Percentiles rank a stretch among this genome's conserved stretches.
These are phyloP conservation scores for Capillidium heterosporum DNA, from an alignment of 371 early-diverging fungal species.

Conservation along the genomic window DNA sequence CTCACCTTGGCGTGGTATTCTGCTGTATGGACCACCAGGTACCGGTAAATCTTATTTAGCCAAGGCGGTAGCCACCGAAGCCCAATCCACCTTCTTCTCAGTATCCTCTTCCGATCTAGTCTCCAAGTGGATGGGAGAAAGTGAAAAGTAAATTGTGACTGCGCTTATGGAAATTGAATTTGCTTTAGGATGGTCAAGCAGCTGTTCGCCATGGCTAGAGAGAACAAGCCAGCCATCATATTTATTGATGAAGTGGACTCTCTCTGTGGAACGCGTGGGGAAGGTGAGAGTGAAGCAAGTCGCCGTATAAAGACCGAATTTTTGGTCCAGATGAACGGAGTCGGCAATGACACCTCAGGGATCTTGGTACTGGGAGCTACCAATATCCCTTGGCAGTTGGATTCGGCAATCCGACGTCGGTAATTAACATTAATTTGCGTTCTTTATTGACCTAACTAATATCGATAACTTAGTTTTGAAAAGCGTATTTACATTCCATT, in stretches of 20 bases:
- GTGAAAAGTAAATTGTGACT: constrained; percentile 43
- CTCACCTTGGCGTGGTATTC: constrained; percentile 93
- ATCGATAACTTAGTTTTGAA: constrained; percentile 92
- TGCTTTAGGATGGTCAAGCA: constrained; percentile 64
- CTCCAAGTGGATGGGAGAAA: constrained; percentile 96
- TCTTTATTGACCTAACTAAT: too few relatives aligned
- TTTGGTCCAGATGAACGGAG: constrained; percentile 96
- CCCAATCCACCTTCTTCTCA: constrained; percentile 86
- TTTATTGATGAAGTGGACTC: constrained; percentile 99
- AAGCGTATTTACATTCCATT: constrained; percentile 93
- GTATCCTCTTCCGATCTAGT: constrained; percentile 91
- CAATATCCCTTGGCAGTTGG: constrained; percentile 93
- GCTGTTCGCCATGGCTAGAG: constrained; percentile 85
- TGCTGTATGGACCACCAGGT: constrained; percentile 97
- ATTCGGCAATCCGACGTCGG: constrained; percentile 82
- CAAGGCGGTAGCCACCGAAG: constrained; percentile 94
- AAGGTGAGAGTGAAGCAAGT: constrained; percentile 88
- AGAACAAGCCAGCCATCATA: constrained; percentile 83
- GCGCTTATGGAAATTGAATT: background rate
- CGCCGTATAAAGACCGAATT: constrained; percentile 92
- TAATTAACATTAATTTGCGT: too few relatives aligned
- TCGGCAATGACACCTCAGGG: constrained; percentile 83
- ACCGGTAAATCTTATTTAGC: constrained; percentile 97
- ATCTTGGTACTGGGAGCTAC: constrained; percentile 91
- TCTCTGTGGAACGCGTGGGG: constrained; percentile 81